Conservation (phyloP, 805 yeast genomes). For the Priceomyces castillae region DNA sequence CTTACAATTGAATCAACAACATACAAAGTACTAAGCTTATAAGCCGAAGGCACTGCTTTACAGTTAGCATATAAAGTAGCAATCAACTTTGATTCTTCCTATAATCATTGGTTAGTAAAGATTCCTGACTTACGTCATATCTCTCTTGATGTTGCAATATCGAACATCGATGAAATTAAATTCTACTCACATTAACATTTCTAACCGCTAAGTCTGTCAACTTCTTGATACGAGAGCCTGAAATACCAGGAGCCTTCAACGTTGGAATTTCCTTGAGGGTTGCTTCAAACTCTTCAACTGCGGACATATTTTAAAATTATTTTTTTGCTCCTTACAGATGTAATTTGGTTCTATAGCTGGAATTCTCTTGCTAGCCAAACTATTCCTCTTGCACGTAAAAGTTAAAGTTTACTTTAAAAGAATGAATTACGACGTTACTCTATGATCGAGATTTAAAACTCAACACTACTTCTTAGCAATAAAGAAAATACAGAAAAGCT, state of each 20-base stretch:
- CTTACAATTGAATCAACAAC: conserved; percentile 91
- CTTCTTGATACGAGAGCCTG: conserved; percentile 90
- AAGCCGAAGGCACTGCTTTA: conserved; percentile 69
- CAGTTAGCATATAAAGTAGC: conserved; percentile 62
- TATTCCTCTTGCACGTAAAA: not conserved
- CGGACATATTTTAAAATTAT: conserved; percentile 29
- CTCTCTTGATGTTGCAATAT: not conserved
- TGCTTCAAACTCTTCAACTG: conserved; percentile 45
- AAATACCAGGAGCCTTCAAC: conserved; percentile 84
- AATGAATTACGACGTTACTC: conserved; percentile 2
- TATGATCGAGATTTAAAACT: not conserved
- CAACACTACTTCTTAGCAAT: conserved; percentile 6
- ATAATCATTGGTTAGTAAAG: conserved; percentile 8
- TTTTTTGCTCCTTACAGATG: conserved; percentile 7
- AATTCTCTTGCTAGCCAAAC: not conserved
- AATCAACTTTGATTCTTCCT: conserved; percentile 54
- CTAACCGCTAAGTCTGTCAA: conserved; percentile 74
- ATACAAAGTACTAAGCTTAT: conserved; percentile 87
- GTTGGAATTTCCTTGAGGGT: conserved; percentile 50
- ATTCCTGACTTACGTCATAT: not conserved
- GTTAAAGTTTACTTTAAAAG: not conserved
- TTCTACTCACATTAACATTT: conserved; percentile 41
- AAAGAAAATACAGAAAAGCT: conserved; percentile 4
- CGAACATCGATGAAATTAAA: not conserved
- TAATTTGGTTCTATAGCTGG: not conserved